Conservation (phyloP, 1,284 basidiomycete species). For the Paramarasmius palmivorus region DNA sequence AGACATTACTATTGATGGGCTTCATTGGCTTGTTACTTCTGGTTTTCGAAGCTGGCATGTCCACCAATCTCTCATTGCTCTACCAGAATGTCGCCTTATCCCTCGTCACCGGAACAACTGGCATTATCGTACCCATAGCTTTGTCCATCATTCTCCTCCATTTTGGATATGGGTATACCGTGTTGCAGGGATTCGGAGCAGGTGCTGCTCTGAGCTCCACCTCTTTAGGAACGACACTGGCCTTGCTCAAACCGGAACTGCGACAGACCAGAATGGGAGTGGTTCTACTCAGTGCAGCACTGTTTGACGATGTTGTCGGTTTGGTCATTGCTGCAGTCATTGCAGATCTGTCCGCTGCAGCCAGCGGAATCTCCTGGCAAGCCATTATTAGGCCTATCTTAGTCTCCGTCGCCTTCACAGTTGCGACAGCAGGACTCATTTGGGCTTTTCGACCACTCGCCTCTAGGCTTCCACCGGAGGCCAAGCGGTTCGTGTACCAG, state of each 20-base stretch:
- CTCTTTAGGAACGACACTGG: constrained; percentile 39
- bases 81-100: constrained; percentile 33
- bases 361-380: constrained; percentile 26
- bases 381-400: constrained; percentile 36
- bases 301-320: constrained; percentile 39
- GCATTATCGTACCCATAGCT: constrained; percentile 36
- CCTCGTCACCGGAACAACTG: constrained; percentile 32
- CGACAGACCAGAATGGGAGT: constrained; percentile 32
- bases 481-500: constrained; percentile 11
- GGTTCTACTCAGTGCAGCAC: constrained; percentile 37
- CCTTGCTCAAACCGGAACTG: constrained; percentile 33
- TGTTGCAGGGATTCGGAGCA: constrained; percentile 35
- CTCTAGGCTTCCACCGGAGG: background rate
- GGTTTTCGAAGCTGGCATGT: constrained; percentile 38
- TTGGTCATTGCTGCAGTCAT: constrained; percentile 40
- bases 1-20: constrained; percentile 30
- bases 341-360: constrained; percentile 25
- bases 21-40: constrained; percentile 37
- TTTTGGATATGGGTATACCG: constrained; percentile 31
- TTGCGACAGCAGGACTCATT: constrained; percentile 27
- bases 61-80: constrained; percentile 31
- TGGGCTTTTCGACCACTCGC: constrained; percentile 11
- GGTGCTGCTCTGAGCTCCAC: constrained; percentile 41
- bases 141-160: constrained; percentile 34
- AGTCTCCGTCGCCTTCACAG: constrained; percentile 36